Base-by-base conservation (phyloP, 352 stramenopile genomes). In the Albugo laibachii region DNA sequence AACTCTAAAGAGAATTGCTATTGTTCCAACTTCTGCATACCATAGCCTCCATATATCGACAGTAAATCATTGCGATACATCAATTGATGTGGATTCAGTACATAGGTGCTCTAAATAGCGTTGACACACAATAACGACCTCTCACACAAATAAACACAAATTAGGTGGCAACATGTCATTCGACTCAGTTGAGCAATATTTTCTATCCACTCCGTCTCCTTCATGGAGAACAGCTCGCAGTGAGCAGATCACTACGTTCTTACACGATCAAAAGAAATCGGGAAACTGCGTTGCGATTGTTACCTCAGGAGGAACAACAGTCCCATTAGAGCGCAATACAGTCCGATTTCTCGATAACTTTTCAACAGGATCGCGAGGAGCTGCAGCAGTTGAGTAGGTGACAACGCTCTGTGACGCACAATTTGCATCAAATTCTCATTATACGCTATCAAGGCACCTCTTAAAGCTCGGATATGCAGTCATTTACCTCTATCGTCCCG, bases 321-420 rank as follows among this genome's bases (percentile, higher is more conserved):
- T 96, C 31, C 86, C 91, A 47, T 71, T 98, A 20, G 94, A 98
- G 68, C 62, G 77, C 37, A 92, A 96, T 56, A 93, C 75, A 2
- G 94, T 98, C 31, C 83, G 94, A 38, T 98, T 94, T 62, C 72
- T 98, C 20, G 94, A 98, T 61, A 98, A 98, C 53, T 98, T 98
- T 59, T 95, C 74, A 13, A 98, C 93, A 0, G 94, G 94, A n/a
- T 76, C 69, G 4, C 62, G 91, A 31, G 91, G 88, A 24, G 84
- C 87, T 2, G 63, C 78, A 12, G 87, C 70, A 0, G 70, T 69
- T 46, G 76, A 89, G 63, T 81, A 59, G 16, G 55, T 69, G 13
- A 37, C 24, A 20, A 12, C 2, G 21, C 50, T 4, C 2, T 14
- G 42, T 48, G 31, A 21, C 46, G 49, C 15, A 10, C 49, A 16